phyloP scores from a whole-genome alignment of 768 basidiomycete species.

The Trametes cingulata region DNA sequence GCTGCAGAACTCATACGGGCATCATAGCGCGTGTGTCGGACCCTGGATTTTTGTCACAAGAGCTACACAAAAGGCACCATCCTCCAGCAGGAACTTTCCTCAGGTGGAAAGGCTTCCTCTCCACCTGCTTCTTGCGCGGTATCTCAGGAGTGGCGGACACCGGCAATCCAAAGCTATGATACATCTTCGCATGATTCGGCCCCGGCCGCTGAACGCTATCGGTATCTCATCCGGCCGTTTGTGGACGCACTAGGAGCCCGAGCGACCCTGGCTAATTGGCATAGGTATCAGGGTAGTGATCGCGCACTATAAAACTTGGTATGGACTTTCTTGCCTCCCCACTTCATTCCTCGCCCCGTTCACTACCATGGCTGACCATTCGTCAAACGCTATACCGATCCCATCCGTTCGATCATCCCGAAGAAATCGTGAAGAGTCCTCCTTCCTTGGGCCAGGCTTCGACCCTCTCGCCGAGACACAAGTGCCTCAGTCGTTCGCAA shows the following conservation, averaged over 20 bases:
- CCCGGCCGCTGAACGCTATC: slow-evolving; percentile 12
- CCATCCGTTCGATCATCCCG: neutral
- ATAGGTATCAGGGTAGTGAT: slow-evolving; percentile 4
- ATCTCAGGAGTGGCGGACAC: slow-evolving; percentile 2
- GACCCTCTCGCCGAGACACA: neutral
- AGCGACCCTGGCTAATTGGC: neutral
- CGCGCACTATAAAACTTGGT: slow-evolving; percentile 6
- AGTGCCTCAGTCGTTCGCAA: neutral
- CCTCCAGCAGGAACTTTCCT: neutral
- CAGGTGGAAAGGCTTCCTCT: neutral
- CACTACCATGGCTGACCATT: neutral
- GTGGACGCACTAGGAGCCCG: slow-evolving; percentile 4
- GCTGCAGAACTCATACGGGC: neutral
- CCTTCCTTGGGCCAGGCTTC: neutral
- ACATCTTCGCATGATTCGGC: slow-evolving; percentile 6
- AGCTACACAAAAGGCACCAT: no score
- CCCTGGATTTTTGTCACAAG: neutral
- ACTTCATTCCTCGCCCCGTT: neutral
- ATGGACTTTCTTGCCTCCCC: neutral
- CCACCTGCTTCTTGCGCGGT: neutral
- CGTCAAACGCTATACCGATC: neutral
- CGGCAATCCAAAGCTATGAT: slow-evolving; percentile 18
- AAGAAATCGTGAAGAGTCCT: neutral
- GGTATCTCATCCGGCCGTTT: slow-evolving; percentile 2
- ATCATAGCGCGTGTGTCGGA: neutral